These are phyloP conservation scores for Coemansia sp. DNA, from an alignment of 371 early-diverging fungal genomes.

Conservation along the genomic window DNA sequence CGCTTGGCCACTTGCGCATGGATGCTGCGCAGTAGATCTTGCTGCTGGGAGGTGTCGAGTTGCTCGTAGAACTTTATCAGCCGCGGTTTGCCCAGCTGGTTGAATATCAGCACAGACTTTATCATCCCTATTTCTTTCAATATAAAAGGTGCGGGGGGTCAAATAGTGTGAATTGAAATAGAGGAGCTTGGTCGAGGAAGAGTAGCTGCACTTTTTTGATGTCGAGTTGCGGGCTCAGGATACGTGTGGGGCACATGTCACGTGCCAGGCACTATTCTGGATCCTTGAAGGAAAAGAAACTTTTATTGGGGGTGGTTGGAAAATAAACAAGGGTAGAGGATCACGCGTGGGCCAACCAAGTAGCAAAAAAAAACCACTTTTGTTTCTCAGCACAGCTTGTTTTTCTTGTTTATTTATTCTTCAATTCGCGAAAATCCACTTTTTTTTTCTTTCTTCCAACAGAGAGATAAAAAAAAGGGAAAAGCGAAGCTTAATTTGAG, in stretches of 20 bases:
- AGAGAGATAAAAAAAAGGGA: no score
- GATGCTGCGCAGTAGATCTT: constrained; percentile 81
- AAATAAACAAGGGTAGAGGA: no score
- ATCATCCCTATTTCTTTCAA: constrained; percentile 61
- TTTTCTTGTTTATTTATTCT: no score
- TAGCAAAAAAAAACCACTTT: no score
- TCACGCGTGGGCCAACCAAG: no score
- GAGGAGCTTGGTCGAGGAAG: no score
- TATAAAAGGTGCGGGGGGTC: background rate
- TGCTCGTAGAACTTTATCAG: constrained; percentile 90
- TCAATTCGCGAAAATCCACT: background rate
- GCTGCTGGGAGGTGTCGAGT: constrained; percentile 80
- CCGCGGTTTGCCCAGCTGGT: constrained; percentile 94
- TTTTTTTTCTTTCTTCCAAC: background rate
- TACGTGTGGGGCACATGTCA: constrained; percentile 2
- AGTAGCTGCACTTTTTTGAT: no score
- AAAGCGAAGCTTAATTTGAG: background rate
- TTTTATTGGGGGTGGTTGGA: no score
- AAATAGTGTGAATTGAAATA: no score
- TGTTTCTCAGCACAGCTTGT: no score
- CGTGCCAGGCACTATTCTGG: background rate
- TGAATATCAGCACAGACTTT: constrained; percentile 92
- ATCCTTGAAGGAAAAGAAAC: background rate
- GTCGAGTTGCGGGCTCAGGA: no score
- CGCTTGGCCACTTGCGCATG: constrained; percentile 78